These are phyloP conservation scores for Phyllosticta capitalensis DNA, from an alignment of 2,329 filamentous ascomycete species.

Conservation along the genomic window DNA sequence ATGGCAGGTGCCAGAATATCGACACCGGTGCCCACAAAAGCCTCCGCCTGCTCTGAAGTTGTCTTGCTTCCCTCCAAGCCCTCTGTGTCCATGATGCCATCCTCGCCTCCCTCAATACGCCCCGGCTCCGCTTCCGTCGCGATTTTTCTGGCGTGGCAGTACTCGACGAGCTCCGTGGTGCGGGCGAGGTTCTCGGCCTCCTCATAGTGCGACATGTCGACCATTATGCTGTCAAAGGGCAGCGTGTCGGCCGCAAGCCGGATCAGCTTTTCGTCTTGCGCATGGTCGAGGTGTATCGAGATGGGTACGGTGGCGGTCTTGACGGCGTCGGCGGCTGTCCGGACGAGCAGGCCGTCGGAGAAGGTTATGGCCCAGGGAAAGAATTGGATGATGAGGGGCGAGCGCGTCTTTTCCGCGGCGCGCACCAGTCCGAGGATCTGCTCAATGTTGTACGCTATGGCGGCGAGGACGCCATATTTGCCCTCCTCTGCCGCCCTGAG, in stretches of 20 bases:
- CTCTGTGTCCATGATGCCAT: conserved; percentile 59
- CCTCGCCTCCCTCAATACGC: conserved; percentile 63
- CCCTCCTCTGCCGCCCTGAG: conserved; percentile 46
- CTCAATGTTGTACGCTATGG: conserved; percentile 29
- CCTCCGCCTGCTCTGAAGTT: conserved; percentile 57
- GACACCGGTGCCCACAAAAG: conserved; percentile 63
- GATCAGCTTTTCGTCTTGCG: conserved; percentile 35
- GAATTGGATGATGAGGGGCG: conserved; percentile 28
- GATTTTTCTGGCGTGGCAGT: conserved; percentile 57
- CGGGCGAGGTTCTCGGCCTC: conserved; percentile 58
- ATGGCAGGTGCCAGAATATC: conserved; percentile 67
- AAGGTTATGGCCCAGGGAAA: conserved; percentile 59
- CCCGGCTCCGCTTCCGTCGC: conserved; percentile 63
- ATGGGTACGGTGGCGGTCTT: conserved; percentile 33
- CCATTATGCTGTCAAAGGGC: conserved; percentile 61
- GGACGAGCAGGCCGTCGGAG: conserved; percentile 41
- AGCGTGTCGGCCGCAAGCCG: conserved; percentile 36
- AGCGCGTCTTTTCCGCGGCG: conserved; percentile 25
- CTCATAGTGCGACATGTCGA: conserved; percentile 67
- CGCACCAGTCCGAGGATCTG: conserved; percentile 25
- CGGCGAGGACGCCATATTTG: conserved; percentile 49
- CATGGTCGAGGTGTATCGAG: conserved; percentile 40
- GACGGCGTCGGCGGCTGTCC: conserved; percentile 36
- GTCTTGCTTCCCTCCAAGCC: conserved; percentile 56
- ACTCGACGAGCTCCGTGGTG: conserved; percentile 52